Base-by-base conservation (phyloP, 2,329 filamentous ascomycete species). In the Neurospora sp. region DNA sequence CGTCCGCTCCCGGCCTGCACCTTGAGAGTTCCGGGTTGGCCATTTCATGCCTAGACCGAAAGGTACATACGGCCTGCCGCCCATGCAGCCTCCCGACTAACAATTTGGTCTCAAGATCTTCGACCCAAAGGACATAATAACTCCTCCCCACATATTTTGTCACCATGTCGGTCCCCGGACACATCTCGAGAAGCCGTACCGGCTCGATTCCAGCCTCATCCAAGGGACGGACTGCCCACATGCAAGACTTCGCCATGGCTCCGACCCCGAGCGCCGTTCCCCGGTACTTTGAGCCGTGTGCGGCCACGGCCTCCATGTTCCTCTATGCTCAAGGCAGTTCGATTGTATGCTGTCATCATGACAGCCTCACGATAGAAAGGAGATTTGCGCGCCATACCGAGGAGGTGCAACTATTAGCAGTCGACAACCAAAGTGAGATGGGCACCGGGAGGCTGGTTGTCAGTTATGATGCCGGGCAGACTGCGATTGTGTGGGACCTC, bases 401-500 rank as follows among this genome's bases (percentile, higher is more conserved):
- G 73, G 90, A 96, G 74, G 89, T 99, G 38, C 86, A 90, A 69
- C 86, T 97, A 76, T 88, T 99, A 69, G 90, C 91, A 0, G 93
- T 96, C 68, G 96, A 99, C 79, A 98, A 94, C 77, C 89, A 92
- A 70, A 97, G 94, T 79, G 94, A 97, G 75, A 84, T 89, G 72
- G 94, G 94, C 3, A 90, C 91, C 0, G 96, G 95, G 38, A 86
- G 94, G 73, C 82, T 97, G 71, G 93, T 97, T 2, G 93, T 97
- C 72, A 98, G 93, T 82, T 97, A 97, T 77, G 96, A 99, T 83
- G 87, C 88, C 19, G 91, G 93, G 43, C 92, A 95, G 79, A 97
- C 93, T 0, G 93, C 94, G 4, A 97, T 98, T 77, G 93, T 98
- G 8, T 99, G 96, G 96, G 95, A 99, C 81, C 85, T 97, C 72